Base-by-base conservation (phyloP, 148 eudicot species). In the Rhododendron kiyosumense region DNA sequence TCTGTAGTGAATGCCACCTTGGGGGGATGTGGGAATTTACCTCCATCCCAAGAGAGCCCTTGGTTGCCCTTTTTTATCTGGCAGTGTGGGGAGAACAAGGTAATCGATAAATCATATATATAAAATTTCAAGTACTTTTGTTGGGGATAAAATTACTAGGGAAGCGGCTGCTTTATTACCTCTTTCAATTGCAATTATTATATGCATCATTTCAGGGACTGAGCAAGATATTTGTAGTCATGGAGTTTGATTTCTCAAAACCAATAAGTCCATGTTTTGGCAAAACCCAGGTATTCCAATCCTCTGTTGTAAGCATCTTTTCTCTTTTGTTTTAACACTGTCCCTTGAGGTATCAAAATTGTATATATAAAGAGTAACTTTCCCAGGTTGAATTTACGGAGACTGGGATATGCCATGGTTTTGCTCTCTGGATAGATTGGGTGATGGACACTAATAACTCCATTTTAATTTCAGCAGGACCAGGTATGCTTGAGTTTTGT, bases 341-440 rank as follows among this genome's bases (percentile, higher is more conserved):
- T 74, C n/a, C 48, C 26, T 59, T 32, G 71, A 32, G 83, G 36
- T 28, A 10, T 63, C 52, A 36, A 80, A 54, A 80, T 79, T 32
- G 78, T 69, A 73, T 79, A 11, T 48, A 38, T 43, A 69, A 11
- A 48, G 45, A 26, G 38, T 61, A 73, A 38, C 32, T 85, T 82
- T 57, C 89, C 78, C 91, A 96, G 99, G 89, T 94, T 87, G 87
- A 91, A 61, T 91, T 96, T 85, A 91, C 74, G 28, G 67, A 88
- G 83, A 45, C 88, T 51, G 99, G 99, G 52, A 88, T 84, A 71
- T 96, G 98, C 90, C 97, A 96, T 89, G 99, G 97, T 30, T 93
- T 95, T 86, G 98, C 89, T 48, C 90, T 96, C 86, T 96, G 99
- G 99, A 96, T 96, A 78, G 98, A 96, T 88, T 96, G 98, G 98